Conservation (phyloP, 345 rosid species). For the Aurinia saxatilis region DNA sequence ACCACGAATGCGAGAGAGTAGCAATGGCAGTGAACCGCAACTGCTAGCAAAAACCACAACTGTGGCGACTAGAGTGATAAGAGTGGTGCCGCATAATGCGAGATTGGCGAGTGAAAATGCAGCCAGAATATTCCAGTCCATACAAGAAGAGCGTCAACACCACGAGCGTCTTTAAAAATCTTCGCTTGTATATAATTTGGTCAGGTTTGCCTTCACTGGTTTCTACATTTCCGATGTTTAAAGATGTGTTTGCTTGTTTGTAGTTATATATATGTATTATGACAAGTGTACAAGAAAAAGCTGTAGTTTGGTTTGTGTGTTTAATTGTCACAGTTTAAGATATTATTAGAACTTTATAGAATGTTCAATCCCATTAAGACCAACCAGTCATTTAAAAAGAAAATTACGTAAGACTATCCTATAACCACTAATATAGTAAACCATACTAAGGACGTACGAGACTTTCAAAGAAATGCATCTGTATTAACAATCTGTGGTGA, state of each 20-base stretch:
- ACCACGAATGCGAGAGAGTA: constrained; percentile 25
- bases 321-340: no score
- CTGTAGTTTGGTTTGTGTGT: no score
- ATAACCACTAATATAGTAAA: no score
- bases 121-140: constrained; percentile 72
- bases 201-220: background rate
- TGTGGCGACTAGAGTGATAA: constrained; percentile 42
- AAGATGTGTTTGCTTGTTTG: background rate
- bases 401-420: no score
- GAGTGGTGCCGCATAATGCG: constrained; percentile 64
- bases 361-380: no score
- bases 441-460: no score
- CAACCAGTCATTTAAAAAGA: no score
- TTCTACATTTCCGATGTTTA: background rate
- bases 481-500: no score
- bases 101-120: constrained; percentile 63
- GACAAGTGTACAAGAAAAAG: no score
- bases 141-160: constrained; percentile 66
- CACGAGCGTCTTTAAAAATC: background rate
- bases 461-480: no score
- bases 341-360: no score
- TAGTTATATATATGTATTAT: background rate
- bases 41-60: constrained; percentile 18
- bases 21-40: background rate
- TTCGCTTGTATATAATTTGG: background rate